Percentiles rank a stretch among this genome's conserved stretches.
These are phyloP conservation scores for Ehretia macrophylla DNA, from an alignment of 257 asterid species.

Conservation along the genomic window DNA sequence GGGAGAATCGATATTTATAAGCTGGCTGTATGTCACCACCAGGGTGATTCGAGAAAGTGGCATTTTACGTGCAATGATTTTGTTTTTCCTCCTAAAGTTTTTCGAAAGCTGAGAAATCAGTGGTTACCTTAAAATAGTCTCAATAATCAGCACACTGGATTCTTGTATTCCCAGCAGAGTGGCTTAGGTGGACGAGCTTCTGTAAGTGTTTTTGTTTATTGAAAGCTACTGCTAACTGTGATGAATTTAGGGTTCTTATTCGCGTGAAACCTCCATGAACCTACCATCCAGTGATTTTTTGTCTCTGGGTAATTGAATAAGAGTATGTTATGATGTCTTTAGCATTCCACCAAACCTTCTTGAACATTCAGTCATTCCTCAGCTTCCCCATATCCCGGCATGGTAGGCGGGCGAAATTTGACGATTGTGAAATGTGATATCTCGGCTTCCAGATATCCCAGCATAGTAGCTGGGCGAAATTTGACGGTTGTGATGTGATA, in stretches of 20 bases:
- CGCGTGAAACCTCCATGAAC: neutral
- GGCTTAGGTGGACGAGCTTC: slow-evolving; percentile 16
- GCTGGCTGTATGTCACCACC: slow-evolving; percentile 21
- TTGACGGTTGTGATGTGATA: too few species aligned
- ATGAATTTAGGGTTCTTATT: slow-evolving; percentile 12
- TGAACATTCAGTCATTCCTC: too few species aligned
- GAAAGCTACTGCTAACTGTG: slow-evolving; percentile 9
- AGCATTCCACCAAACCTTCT: too few species aligned
- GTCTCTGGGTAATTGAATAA: too few species aligned
- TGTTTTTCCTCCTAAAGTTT: slow-evolving; percentile 34
- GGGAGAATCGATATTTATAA: slow-evolving; percentile 17
- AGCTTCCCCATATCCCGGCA: too few species aligned
- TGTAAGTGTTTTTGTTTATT: slow-evolving; percentile 14
- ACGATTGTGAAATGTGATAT: too few species aligned
- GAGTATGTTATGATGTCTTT: too few species aligned
- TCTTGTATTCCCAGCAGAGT: slow-evolving; percentile 19
- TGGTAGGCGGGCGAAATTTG: too few species aligned
- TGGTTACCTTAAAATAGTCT: slow-evolving; percentile 21
- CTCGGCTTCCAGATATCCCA: too few species aligned
- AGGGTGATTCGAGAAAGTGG: slow-evolving; percentile 19
- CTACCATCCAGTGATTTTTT: too few species aligned
- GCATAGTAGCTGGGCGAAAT: too few species aligned
- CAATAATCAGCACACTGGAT: slow-evolving; percentile 29
- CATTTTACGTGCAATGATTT: slow-evolving; percentile 21
- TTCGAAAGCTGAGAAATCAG: slow-evolving; percentile 40